Evolutionary conservation across 495 filamentous ascomycete species (phyloP), one percentile per base, ranked within the genome.

Genomic region (Evansstolkia leycettana): DNA sequence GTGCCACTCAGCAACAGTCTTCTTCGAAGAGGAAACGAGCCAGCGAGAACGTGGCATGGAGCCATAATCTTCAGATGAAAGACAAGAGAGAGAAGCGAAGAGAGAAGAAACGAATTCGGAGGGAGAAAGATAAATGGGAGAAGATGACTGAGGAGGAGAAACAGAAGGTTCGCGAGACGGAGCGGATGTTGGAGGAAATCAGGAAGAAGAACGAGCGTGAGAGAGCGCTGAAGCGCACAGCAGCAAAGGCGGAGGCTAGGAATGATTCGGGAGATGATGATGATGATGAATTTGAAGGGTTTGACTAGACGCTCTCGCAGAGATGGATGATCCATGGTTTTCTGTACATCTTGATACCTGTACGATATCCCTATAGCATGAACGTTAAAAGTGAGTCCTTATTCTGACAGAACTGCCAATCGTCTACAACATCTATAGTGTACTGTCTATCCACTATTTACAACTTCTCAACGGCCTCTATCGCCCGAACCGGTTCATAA

Each of bases 1-100:
- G 50, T 41, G 28, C 43, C 34, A 49, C 48, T 8, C 2, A 20
- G 26, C 45, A 56, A 14, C 20, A 59, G 34, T 43, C 54, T 16
- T 41, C 46, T 16, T 41, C 46, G 10, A 46, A 46, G 31, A 62
- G 62, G 42, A 51, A 54, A 28, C 44, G 18, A 33, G 52, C 48
- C 69, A 76, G 47, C 50, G 72, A 56, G 65, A 69, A 58, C 38
- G 67, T 75, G 31, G 80, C 90, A 2, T 98, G 90, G 90, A 92
- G 80, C 52, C 70, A 70, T 23, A 89, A 95, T 58, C 64, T 72
- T 17, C 84, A 89, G 28, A 60, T 65, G 16, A 77, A 78, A 40
- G 78, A 80, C 1, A 57, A 70, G 37, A 77, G 75, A 39, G 69
- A 76, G 33, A 66, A 57, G 42, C 66, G 84, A 39, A 69, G 81